phyloP scores from a whole-genome alignment of 306 rosid species.

The Clitoria ternatea region DNA sequence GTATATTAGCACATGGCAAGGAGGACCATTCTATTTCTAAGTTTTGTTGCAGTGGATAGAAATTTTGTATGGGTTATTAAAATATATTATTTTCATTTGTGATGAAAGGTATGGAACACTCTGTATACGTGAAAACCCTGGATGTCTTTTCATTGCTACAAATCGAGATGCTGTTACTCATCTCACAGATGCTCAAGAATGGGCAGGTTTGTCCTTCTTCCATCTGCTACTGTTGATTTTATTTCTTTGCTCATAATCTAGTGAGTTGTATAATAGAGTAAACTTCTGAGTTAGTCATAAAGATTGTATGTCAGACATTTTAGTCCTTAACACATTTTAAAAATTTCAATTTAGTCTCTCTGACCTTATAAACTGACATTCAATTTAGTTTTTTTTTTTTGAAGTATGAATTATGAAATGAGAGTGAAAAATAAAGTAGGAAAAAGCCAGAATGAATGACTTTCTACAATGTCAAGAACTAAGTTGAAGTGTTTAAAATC shows the following conservation, averaged over 20 bases:
- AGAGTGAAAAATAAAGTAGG: no score
- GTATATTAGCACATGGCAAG: background rate
- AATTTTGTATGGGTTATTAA: background rate
- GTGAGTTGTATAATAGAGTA: no score
- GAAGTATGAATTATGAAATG: no score
- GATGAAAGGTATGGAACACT: slow-evolving; percentile 85
- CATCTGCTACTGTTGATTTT: background rate
- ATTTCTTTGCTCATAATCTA: slow-evolving; percentile 5
- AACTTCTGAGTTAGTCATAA: no score
- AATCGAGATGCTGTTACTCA: slow-evolving; percentile 98
- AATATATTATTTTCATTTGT: background rate
- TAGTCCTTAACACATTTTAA: no score
- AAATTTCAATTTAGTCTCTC: no score
- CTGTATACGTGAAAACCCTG: slow-evolving; percentile 98
- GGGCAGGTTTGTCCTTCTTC: slow-evolving; percentile 76
- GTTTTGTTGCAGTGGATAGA: background rate
- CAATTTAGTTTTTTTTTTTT: no score
- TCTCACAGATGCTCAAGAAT: slow-evolving; percentile 99
- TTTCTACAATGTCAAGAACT: no score
- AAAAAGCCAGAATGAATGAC: no score
- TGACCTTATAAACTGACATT: no score
- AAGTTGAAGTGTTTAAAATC: no score
- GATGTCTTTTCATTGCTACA: slow-evolving; percentile 96
- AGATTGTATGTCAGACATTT: no score
- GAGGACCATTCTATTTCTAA: background rate